phyloP scores from a whole-genome alignment of 176 grass and related monocot genomes.

The Cenchrus americanus region DNA sequence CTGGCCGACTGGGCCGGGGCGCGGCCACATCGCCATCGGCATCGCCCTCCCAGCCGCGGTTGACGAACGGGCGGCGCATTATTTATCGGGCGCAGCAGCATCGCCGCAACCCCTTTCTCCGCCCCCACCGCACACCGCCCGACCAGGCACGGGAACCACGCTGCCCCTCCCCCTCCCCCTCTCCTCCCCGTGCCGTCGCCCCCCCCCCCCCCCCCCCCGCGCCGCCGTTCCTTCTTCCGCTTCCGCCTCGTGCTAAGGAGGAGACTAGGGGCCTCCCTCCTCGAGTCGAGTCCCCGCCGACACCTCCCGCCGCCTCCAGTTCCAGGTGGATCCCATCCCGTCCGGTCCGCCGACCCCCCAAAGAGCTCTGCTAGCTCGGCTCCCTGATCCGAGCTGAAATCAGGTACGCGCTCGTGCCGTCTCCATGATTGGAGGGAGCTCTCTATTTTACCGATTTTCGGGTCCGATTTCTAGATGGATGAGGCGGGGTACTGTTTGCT shows the following conservation, averaged over 20 bases:
- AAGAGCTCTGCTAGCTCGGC: background rate
- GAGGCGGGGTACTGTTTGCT: background rate
- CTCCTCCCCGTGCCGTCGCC: background rate
- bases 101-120: constrained; percentile 19
- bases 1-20: background rate
- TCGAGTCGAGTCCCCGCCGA: background rate
- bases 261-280: background rate
- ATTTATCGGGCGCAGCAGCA: constrained; percentile 15
- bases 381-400: constrained; percentile 7
- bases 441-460: background rate
- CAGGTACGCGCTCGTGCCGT: background rate
- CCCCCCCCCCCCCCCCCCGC: too few relatives aligned
- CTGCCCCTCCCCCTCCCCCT: background rate
- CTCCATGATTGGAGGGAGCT: background rate
- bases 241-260: background rate
- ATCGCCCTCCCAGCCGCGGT: background rate
- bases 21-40: background rate
- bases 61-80: background rate
- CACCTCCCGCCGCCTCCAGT: background rate
- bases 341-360: background rate
- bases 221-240: background rate
- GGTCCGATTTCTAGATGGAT: background rate
- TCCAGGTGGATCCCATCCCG: background rate
- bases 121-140: constrained; percentile 19
- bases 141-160: background rate